A percentile compares a stretch with the other conserved stretches of the same genome.
phyloP scores from a whole-genome alignment of 805 yeast genomes.

The Yamadazyma kitorensis region DNA sequence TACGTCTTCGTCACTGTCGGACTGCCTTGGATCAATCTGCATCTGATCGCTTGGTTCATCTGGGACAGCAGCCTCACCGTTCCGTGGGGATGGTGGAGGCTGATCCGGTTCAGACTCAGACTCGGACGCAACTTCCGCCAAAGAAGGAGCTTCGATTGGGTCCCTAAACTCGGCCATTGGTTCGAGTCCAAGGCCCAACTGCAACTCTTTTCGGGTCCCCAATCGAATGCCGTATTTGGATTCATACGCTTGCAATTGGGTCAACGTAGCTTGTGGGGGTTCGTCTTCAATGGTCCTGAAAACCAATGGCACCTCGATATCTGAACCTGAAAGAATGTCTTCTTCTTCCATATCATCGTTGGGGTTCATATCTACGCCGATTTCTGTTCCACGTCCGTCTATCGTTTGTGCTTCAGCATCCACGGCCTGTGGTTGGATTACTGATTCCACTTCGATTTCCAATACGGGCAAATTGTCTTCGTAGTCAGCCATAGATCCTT shows the following conservation, averaged over 20 bases:
- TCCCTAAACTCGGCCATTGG: constrained; percentile 7
- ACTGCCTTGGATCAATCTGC: too few relatives aligned
- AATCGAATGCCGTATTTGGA: constrained; percentile 22
- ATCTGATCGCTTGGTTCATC: too few relatives aligned
- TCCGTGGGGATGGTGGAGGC: too few relatives aligned
- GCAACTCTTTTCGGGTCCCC: constrained; percentile 18
- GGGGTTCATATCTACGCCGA: constrained; percentile 7
- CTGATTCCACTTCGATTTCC: too few relatives aligned
- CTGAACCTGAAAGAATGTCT: constrained; percentile 4
- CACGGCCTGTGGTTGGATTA: too few relatives aligned
- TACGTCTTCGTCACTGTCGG: too few relatives aligned
- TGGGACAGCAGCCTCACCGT: too few relatives aligned
- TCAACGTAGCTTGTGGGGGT: constrained; percentile 21
- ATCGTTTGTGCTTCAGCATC: too few relatives aligned
- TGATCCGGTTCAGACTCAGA: constrained; percentile 8
- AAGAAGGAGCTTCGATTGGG: constrained; percentile 4
- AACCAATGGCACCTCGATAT: constrained; percentile 15
- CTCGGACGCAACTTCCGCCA: constrained; percentile 8
- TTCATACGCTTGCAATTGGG: constrained; percentile 22
- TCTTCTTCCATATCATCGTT: constrained; percentile 15
- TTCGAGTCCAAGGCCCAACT: constrained; percentile 12
- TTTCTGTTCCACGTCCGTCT: constrained; percentile 8
- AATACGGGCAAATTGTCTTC: constrained; percentile 8
- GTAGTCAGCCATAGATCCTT: constrained; percentile 19
- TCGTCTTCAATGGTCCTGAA: constrained; percentile 27